Conservation (phyloP, 2,329 filamentous ascomycete genomes). For the Diplocarpon rosae region DNA sequence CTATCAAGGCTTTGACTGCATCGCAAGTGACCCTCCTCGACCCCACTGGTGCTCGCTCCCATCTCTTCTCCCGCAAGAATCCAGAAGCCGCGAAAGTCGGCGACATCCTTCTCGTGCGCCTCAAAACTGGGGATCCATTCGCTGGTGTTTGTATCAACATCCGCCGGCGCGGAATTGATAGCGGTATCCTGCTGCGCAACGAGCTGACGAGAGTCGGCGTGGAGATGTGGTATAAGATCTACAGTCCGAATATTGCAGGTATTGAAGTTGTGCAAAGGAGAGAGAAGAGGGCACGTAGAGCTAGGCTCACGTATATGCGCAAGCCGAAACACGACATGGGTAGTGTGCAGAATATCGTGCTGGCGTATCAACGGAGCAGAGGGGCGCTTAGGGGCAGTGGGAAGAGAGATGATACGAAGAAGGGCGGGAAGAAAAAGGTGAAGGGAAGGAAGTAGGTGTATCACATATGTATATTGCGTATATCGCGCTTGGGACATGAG, state of each 20-base stretch:
- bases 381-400: slow-evolving; percentile 30
- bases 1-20: slow-evolving; percentile 54
- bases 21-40: slow-evolving; percentile 68
- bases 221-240: slow-evolving; percentile 97
- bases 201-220: slow-evolving; percentile 78
- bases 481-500: slow-evolving; percentile 6
- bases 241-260: slow-evolving; percentile 76
- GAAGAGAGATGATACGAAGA: slow-evolving; percentile 13
- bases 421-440: slow-evolving; percentile 22
- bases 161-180: slow-evolving; percentile 78
- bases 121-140: slow-evolving; percentile 78
- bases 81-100: slow-evolving; percentile 71
- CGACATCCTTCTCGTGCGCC: slow-evolving; percentile 84
- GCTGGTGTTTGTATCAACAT: slow-evolving; percentile 82
- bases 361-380: slow-evolving; percentile 48
- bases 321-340: slow-evolving; percentile 80
- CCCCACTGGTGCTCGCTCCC: slow-evolving; percentile 69
- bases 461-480: slow-evolving; percentile 10
- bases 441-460: slow-evolving; percentile 19
- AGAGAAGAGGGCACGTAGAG: slow-evolving; percentile 74
- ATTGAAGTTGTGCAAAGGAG: slow-evolving; percentile 89
- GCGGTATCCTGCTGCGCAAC: slow-evolving; percentile 74
- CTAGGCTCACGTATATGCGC: slow-evolving; percentile 83
- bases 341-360: slow-evolving; percentile 70
- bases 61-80: slow-evolving; percentile 69